phyloP scores from a whole-genome alignment of 495 filamentous ascomycete genomes.

The Aspergillus heteromorphus region DNA sequence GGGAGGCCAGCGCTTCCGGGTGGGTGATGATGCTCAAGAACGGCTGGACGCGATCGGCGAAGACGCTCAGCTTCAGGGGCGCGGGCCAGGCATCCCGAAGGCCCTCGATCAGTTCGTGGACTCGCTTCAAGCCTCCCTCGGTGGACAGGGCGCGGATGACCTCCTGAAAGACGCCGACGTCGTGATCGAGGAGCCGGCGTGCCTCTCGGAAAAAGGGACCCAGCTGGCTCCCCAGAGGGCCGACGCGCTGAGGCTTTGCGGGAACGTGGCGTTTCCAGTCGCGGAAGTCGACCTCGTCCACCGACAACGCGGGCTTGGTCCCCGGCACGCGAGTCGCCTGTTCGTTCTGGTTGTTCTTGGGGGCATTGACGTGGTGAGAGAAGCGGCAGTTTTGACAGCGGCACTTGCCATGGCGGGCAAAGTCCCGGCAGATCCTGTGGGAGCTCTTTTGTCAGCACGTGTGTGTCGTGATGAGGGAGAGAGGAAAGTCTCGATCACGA shows the following conservation, averaged over 20 bases:
- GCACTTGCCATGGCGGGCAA: background rate
- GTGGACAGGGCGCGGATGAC: slow-evolving; percentile 24
- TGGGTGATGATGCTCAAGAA: slow-evolving; percentile 50
- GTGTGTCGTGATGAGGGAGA: background rate
- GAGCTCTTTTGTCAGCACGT: background rate
- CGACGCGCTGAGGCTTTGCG: background rate
- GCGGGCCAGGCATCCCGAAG: slow-evolving; percentile 16
- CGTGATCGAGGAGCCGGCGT: slow-evolving; percentile 18
- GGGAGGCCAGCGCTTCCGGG: slow-evolving; percentile 45
- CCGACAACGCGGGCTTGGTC: background rate
- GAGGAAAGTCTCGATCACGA: no score
- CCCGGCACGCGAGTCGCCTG: background rate
- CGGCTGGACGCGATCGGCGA: slow-evolving; percentile 37
- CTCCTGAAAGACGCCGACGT: slow-evolving; percentile 21
- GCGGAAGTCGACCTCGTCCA: background rate
- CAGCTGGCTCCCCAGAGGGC: slow-evolving; percentile 5
- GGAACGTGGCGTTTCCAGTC: slow-evolving; percentile 10
- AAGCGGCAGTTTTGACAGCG: background rate
- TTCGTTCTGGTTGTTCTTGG: background rate
- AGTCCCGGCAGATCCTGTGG: background rate
- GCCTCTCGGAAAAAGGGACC: slow-evolving; percentile 4
- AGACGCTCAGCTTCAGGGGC: slow-evolving; percentile 20
- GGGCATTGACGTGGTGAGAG: background rate
- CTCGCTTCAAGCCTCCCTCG: slow-evolving; percentile 23
- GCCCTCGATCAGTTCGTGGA: slow-evolving; percentile 22